These are phyloP conservation scores for Ascosphaera pollenicola DNA, from an alignment of 2,329 filamentous ascomycete species.

Conservation along the genomic window DNA sequence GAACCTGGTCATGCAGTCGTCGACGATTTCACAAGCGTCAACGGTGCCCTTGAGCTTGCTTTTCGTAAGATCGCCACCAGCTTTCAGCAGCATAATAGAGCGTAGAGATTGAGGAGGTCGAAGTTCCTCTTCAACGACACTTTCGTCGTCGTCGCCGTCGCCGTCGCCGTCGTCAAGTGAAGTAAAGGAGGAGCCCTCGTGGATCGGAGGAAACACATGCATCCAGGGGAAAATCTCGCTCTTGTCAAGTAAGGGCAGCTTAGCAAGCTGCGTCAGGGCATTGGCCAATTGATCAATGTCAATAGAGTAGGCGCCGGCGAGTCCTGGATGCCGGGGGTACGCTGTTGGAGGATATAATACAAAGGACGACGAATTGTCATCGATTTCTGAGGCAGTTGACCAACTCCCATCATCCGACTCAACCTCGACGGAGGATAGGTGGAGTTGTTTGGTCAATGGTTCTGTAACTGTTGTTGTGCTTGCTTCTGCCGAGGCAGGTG, in stretches of 20 bases:
- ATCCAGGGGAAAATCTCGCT: constrained; percentile 89
- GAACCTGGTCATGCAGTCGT: constrained; percentile 37
- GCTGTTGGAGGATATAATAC: neutral
- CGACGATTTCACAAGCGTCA: constrained; percentile 57
- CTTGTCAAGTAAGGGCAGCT: constrained; percentile 64
- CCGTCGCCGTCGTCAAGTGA: too few relatives aligned
- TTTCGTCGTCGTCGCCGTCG: constrained; percentile 48
- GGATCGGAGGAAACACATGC: constrained; percentile 58
- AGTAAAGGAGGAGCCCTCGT: too few relatives aligned
- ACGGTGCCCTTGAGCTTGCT: constrained; percentile 75
- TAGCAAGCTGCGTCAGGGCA: constrained; percentile 53
- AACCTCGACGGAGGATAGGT: neutral
- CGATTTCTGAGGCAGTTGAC: neutral
- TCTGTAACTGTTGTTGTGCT: neutral
- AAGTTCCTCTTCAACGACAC: constrained; percentile 58
- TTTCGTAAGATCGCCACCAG: constrained; percentile 52
- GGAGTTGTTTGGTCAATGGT: neutral
- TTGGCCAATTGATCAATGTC: constrained; percentile 43
- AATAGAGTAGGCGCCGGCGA: constrained; percentile 41
- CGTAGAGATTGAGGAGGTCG: constrained; percentile 57
- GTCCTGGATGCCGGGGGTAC: neutral
- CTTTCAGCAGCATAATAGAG: constrained; percentile 68
- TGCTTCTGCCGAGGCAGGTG: too few relatives aligned
- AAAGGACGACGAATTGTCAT: neutral
- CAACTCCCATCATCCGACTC: neutral